Percentiles rank a stretch among this genome's conserved stretches.
Evolutionary conservation across 2,329 filamentous ascomycete genomes (phyloP).

Genomic region (Talaromyces sp.): DNA sequence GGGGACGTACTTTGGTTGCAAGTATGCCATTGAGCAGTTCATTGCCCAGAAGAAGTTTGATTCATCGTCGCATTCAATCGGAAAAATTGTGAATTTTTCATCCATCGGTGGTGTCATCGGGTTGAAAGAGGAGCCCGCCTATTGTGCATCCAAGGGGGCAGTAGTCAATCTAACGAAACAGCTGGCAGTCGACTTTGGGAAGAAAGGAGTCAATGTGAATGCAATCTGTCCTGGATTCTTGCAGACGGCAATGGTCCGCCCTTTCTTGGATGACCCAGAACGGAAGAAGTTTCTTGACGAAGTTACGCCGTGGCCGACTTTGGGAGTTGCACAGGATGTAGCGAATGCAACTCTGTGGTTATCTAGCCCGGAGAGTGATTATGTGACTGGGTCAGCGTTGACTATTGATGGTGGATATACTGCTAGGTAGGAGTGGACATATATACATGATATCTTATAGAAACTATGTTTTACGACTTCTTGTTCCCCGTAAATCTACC

Average conservation of each 20-base stretch:
- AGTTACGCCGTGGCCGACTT: background rate
- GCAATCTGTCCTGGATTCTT: background rate
- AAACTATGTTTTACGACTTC: background rate
- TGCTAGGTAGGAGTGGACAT: background rate
- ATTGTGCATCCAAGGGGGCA: background rate
- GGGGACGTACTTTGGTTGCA: slow-evolving; percentile 37
- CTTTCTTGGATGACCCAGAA: background rate
- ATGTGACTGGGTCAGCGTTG: background rate
- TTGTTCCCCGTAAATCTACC: background rate
- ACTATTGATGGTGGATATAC: background rate
- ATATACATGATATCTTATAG: background rate
- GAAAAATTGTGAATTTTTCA: background rate
- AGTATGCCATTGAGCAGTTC: background rate
- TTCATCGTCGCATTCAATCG: background rate
- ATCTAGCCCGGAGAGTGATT: background rate
- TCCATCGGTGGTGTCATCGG: background rate
- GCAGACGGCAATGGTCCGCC: background rate
- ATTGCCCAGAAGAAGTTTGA: background rate
- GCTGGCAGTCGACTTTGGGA: background rate
- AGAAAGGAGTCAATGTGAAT: background rate
- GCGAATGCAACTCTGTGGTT: background rate
- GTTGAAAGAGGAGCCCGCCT: background rate
- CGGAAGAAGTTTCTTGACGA: background rate
- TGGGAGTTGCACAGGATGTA: background rate
- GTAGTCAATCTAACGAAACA: background rate